A percentile compares a stretch with the other conserved stretches of the same genome.
Conservation (phyloP, 2,329 filamentous ascomycete species). For the Colletotrichum ledebouriae region DNA sequence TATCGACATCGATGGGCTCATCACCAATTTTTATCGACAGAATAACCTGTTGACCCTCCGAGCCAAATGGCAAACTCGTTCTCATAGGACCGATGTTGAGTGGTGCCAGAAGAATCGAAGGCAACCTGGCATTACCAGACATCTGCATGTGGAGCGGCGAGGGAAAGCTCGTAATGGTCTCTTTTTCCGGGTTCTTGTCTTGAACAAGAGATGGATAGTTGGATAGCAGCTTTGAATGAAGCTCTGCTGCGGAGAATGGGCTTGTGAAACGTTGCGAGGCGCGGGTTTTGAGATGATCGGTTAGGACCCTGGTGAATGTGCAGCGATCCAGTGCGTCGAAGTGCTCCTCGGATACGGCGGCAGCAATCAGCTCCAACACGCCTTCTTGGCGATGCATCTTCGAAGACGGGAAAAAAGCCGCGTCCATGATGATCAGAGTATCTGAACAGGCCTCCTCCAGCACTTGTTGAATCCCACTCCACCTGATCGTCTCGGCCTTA, state of each 20-base stretch:
- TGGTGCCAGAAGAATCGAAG: conserved; percentile 69
- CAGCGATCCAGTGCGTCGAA: conserved; percentile 61
- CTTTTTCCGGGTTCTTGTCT: conserved; percentile 62
- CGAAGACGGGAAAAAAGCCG: conserved; percentile 68
- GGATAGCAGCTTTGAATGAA: conserved; percentile 67
- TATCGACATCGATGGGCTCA: conserved; percentile 64
- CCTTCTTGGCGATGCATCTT: conserved; percentile 66
- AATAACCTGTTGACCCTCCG: conserved; percentile 62
- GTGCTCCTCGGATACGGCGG: conserved; percentile 67
- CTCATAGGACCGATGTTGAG: conserved; percentile 56
- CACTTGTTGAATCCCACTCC: conserved; percentile 68
- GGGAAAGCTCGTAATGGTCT: conserved; percentile 63
- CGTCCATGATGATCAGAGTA: conserved; percentile 70
- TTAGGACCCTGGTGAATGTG: conserved; percentile 65
- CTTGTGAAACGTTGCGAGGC: conserved; percentile 58
- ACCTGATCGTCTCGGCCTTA: conserved; percentile 63
- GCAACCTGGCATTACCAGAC: conserved; percentile 65
- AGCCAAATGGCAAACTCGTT: conserved; percentile 56
- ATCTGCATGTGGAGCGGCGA: conserved; percentile 69
- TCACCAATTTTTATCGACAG: conserved; percentile 66
- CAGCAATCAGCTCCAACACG: conserved; percentile 69
- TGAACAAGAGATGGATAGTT: conserved; percentile 65
- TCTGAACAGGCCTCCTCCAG: conserved; percentile 69
- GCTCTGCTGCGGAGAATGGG: conserved; percentile 64
- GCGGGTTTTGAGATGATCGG: conserved; percentile 63